These are phyloP conservation scores for Pseudogymnoascus sp. DNA, from an alignment of 2,329 filamentous ascomycete genomes.

Conservation along the genomic window DNA sequence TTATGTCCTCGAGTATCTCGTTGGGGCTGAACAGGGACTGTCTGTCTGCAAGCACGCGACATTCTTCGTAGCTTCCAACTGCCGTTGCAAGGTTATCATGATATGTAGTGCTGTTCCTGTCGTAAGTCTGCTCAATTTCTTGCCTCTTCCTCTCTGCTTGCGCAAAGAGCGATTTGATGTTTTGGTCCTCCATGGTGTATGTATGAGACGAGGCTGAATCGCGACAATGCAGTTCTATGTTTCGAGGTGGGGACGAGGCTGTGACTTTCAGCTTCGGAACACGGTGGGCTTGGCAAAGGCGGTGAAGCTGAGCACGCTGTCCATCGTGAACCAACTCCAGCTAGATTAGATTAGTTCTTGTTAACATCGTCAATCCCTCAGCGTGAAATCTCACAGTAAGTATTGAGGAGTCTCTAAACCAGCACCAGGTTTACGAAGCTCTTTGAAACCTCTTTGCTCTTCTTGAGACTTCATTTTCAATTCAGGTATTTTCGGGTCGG, in stretches of 20 bases:
- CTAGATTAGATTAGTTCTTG: not conserved
- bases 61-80: constrained; percentile 64
- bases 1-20: constrained; percentile 77
- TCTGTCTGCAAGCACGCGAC: constrained; percentile 57
- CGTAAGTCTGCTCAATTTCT: constrained; percentile 52
- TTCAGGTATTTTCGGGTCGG: not conserved
- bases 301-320: not conserved
- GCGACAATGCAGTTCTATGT: not conserved
- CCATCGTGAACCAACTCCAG: not conserved
- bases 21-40: constrained; percentile 85
- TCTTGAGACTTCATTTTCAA: not conserved
- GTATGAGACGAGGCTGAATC: constrained; percentile 18
- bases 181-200: constrained; percentile 38
- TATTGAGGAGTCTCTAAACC: not conserved
- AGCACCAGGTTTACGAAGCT: not conserved
- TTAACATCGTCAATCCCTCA: not conserved
- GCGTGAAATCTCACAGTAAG: not conserved
- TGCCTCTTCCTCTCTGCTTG: constrained; percentile 46
- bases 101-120: constrained; percentile 57
- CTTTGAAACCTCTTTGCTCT: not conserved
- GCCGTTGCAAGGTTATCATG: constrained; percentile 57
- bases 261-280: not conserved
- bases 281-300: not conserved
- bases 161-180: constrained; percentile 44
- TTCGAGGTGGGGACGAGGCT: constrained; percentile 10